A percentile compares a stretch with the other conserved stretches of the same genome.
phyloP scores from a whole-genome alignment of 768 basidiomycete genomes.

The Phylloporus rhodoxanthus region DNA sequence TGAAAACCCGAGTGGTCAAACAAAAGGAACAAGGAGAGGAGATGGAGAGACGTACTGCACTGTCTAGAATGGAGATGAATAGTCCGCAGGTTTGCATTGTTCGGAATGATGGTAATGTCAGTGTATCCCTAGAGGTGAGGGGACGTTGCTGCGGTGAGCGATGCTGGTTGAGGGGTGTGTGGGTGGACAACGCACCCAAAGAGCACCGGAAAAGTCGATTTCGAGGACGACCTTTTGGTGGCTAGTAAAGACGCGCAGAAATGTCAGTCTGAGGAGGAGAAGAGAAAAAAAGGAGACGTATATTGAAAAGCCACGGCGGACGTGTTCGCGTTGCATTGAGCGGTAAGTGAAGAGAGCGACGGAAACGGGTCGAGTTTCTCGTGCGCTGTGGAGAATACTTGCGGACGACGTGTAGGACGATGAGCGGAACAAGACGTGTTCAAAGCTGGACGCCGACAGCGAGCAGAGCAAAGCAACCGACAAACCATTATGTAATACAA shows the following conservation, averaged over 20 bases:
- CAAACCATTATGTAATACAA: slow-evolving; percentile 26
- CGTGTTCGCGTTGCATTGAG: slow-evolving; percentile 66
- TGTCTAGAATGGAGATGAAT: slow-evolving; percentile 87
- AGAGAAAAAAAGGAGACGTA: slow-evolving; percentile 50
- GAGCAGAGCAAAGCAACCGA: slow-evolving; percentile 24
- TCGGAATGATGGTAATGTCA: slow-evolving; percentile 84
- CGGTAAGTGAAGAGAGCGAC: background rate
- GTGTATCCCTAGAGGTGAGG: slow-evolving; percentile 69
- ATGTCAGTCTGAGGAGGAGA: slow-evolving; percentile 38
- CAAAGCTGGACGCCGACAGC: slow-evolving; percentile 14
- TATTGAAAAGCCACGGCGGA: slow-evolving; percentile 82
- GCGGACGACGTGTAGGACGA: background rate
- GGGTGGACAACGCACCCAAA: slow-evolving; percentile 58
- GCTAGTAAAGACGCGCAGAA: slow-evolving; percentile 62
- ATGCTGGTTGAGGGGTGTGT: slow-evolving; percentile 11
- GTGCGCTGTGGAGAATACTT: background rate
- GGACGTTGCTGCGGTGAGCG: slow-evolving; percentile 18
- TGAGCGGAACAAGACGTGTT: background rate
- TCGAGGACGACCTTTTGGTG: slow-evolving; percentile 95
- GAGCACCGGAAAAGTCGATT: slow-evolving; percentile 82
- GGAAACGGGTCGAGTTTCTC: background rate
- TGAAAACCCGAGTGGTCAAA: slow-evolving; percentile 20
- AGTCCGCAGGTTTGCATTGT: slow-evolving; percentile 69
- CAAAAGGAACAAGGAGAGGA: slow-evolving; percentile 11
- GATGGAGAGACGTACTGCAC: slow-evolving; percentile 54